Base-by-base conservation (phyloP, 148 eudicot genomes). In the Chenopodium berlandieri region DNA sequence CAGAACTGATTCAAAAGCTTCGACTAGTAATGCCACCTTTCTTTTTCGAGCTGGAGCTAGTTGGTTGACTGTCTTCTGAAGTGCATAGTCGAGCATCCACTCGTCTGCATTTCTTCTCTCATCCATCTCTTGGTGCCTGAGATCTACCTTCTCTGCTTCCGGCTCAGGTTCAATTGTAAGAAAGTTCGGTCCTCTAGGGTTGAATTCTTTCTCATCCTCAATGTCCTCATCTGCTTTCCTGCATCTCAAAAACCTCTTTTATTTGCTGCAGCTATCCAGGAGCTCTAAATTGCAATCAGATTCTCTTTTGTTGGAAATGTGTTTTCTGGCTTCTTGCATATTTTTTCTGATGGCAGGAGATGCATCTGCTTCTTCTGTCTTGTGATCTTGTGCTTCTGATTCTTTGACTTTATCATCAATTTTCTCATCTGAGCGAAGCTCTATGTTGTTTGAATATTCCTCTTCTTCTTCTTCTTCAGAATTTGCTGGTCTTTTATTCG, bases 21-120 rank as follows among this genome's bases (percentile, higher is more conserved):
- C 95, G 68, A 95, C 97, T 9, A 93, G 91, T 85, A 93, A 77
- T 22, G 93, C 93, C 46, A 95, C 98, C 82, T 92, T 93, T 78
- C 78, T 93, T 82, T 89, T 95, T 32, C 94, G 85, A 40, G 93
- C 96, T 5, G 95, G 93, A 64, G 90, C 93, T 11, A 95, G 96
- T 71, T 87, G 89, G 82, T 80, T 81, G 67, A 95, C 93, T 9
- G 95, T 88, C 82, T 87, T 90, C 54, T 78, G 91, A 32, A 95
- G 89, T 73, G 97, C 98, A 75, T 85, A 82, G 79, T 95, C 98
- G n/a, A 95, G 83, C 97, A 93, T 93, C 94, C 94, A 95, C 79
- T 95, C 98, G 75, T 95, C 93, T 40, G 95, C 65, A 64, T 92
- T 91, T 77, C 82, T 92, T 79, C 89, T 88, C 56, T 90, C 97